These are phyloP conservation scores for Gossypium lobatum DNA, from an alignment of 441 rosid species.

Conservation along the genomic window DNA sequence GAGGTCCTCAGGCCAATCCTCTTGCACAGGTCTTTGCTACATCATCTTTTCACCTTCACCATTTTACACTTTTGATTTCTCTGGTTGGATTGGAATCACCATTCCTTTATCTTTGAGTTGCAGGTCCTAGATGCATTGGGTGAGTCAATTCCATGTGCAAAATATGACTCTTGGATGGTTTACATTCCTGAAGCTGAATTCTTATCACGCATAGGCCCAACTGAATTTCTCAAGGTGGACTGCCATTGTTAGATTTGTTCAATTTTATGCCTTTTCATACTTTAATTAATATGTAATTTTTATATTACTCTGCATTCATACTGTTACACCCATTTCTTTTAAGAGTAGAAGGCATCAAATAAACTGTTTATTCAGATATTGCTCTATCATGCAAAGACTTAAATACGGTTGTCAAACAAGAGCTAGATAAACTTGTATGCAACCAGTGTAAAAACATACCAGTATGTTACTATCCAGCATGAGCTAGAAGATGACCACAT, in stretches of 20 bases:
- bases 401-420: too few relatives aligned
- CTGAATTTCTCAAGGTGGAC: conserved; percentile 77
- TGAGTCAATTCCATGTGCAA: conserved; percentile 71
- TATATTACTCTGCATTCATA: background rate
- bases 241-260: conserved; percentile 1
- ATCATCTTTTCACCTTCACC: background rate
- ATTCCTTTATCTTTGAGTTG: conserved; percentile 12
- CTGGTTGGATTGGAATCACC: background rate
- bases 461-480: background rate
- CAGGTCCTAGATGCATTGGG: conserved; percentile 89
- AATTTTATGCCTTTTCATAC: background rate
- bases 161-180: conserved; percentile 95
- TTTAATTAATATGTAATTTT: background rate
- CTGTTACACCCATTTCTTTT: too few relatives aligned
- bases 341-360: too few relatives aligned
- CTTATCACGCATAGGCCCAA: conserved; percentile 88
- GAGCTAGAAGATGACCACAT: background rate
- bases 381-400: too few relatives aligned
- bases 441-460: too few relatives aligned
- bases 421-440: too few relatives aligned
- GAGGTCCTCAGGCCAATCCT: conserved; percentile 90
- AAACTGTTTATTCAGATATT: too few relatives aligned
- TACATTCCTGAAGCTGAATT: conserved; percentile 88
- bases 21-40: conserved; percentile 70
- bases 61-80: background rate